Base-by-base conservation (phyloP, 73 alveolate species). In the Paramecium octaurelia region DNA sequence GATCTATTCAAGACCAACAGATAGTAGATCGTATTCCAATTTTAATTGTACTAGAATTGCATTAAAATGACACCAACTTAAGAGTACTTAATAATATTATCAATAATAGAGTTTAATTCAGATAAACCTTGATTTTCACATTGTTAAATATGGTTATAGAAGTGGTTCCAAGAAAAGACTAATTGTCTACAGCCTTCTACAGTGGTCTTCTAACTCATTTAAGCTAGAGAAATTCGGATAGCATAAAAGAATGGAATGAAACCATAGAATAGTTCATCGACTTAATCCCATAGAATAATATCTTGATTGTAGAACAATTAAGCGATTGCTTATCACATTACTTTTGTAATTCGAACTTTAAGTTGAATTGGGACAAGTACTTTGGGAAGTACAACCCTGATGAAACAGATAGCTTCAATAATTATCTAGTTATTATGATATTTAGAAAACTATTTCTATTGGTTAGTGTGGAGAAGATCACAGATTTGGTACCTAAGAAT, bases 371-470 rank as follows among this genome's bases (percentile, higher is more conserved):
- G 70, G 91, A 80, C 46, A 40, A 35, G 20, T 48, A 16, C 3
- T 80, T 44, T 46, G 44, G 35, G n/a, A 80, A 46, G 44, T 44
- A 6, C 7, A 43, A 80, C 21, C n/a, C 70, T 10, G 73, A 80
- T 80, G 91, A 80, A 80, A 23, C 71, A 23, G 91, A 46, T 24
- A 31, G 43, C 18, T 3, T 44, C 12, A 20, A 46, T 24, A 80
- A 80, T 48, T 80, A 80, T 80, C 16, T 80, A 31, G 91, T 48
- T 4, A 20, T 48, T 40, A 18, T 46, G 43, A 24, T 23, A 8
- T 80, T 80, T 20, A 80, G 91, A 80, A 80, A 80, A 80, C 31
- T 80, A 42, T 80, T 80, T 10, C 34, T 44, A 11, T 80, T 80
- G 36, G 91, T 80, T 0, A 48, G 23, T 24, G 48, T 80, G 3